Evolutionary conservation across 1,284 basidiomycete genomes (phyloP), one percentile per base, ranked within the genome.

Genomic region (Cutaneotrichosporon sp.): DNA sequence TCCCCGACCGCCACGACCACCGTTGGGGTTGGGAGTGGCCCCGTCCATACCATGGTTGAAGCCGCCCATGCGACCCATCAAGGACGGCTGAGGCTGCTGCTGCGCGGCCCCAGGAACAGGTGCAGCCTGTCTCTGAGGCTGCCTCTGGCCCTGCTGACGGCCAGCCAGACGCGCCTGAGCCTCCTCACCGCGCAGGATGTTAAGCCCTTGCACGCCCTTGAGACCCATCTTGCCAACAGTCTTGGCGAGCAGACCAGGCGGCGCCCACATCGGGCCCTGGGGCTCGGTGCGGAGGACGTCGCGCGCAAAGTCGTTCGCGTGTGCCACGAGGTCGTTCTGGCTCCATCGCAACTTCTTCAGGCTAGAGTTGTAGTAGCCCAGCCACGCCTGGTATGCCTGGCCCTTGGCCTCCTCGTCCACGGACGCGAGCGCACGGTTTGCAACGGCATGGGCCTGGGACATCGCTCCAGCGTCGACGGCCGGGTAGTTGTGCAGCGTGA

Each of bases 161-260:
- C 34, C 21, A 4, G 18, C 34, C 36, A 56, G 32, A 11, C 55
- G 34, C 55, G 55, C 34, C 32, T 32, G 31, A 1, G 38, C 38
- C 21, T 21, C 40, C 30, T 31, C 56, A 22, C 56, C 72, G 50
- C 66, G 69, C 31, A 75, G 70, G 14, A 78, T 61, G 47, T 74
- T 73, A n/a, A 80, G 60, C 9, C 79, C 76, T 8, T 57, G 74
- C 13, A 84, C 81, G 0, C 85, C 86, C 70, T 81, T 84, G 71
- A 89, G 74, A 4, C 84, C 83, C 83, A 89, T 87, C 82, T 84
- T 87, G 53, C 85, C 86, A 31, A 86, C 84, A 2, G 85, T 84
- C 75, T 79, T 84, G n/a, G 83, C 79, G 46, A 83, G 75, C 49
- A 88, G 67, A 10, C 79, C 79, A 5, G 87, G 85, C 0, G 73